Evolutionary conservation across 2,329 filamentous ascomycete genomes (phyloP).

Genomic region (Torrubiella hemipterigena): DNA sequence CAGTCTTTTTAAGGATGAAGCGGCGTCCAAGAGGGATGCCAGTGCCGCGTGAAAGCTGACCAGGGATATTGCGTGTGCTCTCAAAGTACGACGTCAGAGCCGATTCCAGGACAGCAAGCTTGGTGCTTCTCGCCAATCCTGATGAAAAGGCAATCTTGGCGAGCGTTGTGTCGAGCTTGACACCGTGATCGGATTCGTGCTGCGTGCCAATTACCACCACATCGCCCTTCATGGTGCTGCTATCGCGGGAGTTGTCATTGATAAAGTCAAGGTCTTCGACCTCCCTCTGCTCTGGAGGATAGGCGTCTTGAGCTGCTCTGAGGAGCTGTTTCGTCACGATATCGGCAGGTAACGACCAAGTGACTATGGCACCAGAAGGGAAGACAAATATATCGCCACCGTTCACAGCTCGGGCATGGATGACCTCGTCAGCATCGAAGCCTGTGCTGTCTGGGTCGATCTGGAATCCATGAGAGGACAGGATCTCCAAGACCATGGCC

Average conservation of each 20-base stretch:
- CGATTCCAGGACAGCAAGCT: constrained; percentile 82
- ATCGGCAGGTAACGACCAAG: constrained; percentile 75
- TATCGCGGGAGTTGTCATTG: constrained; percentile 60
- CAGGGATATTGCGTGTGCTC: constrained; percentile 72
- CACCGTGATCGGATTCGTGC: constrained; percentile 29
- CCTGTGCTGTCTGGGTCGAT: constrained; percentile 50
- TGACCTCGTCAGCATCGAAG: constrained; percentile 49
- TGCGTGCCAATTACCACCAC: constrained; percentile 81
- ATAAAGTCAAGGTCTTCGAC: constrained; percentile 83
- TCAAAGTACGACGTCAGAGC: constrained; percentile 76
- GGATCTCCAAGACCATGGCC: constrained; percentile 43
- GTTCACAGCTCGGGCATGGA: constrained; percentile 48
- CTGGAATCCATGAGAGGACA: constrained; percentile 46
- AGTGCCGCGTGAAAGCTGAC: constrained; percentile 55
- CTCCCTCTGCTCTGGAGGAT: constrained; percentile 58
- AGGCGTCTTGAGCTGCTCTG: constrained; percentile 63
- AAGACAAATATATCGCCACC: constrained; percentile 91
- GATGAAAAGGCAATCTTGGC: constrained; percentile 97
- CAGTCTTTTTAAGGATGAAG: constrained; percentile 87
- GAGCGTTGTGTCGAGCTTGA: constrained; percentile 50
- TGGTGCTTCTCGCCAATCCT: constrained; percentile 82
- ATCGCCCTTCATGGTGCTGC: constrained; percentile 72
- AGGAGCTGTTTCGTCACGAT: constrained; percentile 64
- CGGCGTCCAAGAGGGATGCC: constrained; percentile 38
- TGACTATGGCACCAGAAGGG: constrained; percentile 83